Percentiles rank a stretch among this genome's conserved stretches.
Conservation (phyloP, 192 early-diverging fungal genomes). For the Backusella psychrophila region DNA sequence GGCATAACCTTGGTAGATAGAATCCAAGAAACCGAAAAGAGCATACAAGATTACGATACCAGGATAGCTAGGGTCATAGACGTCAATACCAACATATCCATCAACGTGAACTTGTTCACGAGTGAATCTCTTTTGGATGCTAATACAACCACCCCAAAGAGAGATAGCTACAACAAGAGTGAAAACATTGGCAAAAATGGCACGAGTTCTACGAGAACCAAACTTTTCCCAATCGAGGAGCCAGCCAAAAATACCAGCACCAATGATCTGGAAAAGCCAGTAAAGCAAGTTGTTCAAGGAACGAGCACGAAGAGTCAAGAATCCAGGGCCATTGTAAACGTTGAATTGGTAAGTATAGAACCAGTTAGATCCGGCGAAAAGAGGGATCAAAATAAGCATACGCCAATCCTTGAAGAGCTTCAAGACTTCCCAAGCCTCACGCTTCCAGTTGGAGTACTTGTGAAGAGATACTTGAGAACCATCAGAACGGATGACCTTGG, state of each 20-base stretch:
- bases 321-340: slow-evolving; percentile 55
- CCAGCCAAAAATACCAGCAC: slow-evolving; percentile 58
- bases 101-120: slow-evolving; percentile 20
- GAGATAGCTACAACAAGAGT: slow-evolving; percentile 48
- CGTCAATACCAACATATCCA: slow-evolving; percentile 23
- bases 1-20: slow-evolving; percentile 76
- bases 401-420: slow-evolving; percentile 62
- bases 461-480: slow-evolving; percentile 66
- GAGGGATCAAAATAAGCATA: slow-evolving; percentile 67
- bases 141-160: slow-evolving; percentile 68
- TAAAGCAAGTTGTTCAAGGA: slow-evolving; percentile 74
- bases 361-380: slow-evolving; percentile 76
- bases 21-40: slow-evolving; percentile 75
- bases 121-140: slow-evolving; percentile 55
- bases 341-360: slow-evolving; percentile 77
- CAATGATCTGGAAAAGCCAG: slow-evolving; percentile 75
- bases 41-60: slow-evolving; percentile 70
- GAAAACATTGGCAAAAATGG: slow-evolving; percentile 52
- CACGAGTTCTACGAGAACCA: slow-evolving; percentile 59
- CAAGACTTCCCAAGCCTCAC: slow-evolving; percentile 50
- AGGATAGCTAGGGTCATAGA: slow-evolving; percentile 41
- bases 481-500: slow-evolving; percentile 63
- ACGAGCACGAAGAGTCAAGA: slow-evolving; percentile 69
- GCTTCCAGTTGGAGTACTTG: slow-evolving; percentile 66
- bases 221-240: slow-evolving; percentile 62